Evolutionary conservation across 1,284 basidiomycete species (phyloP).

Genomic region (Mrakiaceae sp.): DNA sequence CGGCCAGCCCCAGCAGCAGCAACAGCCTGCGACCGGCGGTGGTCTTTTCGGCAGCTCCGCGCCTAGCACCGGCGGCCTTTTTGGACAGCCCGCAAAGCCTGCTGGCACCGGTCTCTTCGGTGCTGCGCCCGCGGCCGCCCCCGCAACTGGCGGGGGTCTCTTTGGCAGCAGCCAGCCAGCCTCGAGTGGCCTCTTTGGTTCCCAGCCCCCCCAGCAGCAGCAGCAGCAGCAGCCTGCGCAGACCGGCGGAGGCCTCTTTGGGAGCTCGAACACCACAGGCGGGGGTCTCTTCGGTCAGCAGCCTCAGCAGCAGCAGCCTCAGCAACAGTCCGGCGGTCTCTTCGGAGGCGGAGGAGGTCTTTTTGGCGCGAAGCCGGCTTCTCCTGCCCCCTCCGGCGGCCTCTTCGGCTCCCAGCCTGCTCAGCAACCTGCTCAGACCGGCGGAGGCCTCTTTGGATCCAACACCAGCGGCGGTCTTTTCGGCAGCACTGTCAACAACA

Average conservation of each 20-base stretch:
- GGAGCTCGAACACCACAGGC: constrained; percentile 21
- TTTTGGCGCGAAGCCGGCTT: constrained; percentile 40
- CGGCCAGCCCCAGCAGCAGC: constrained; percentile 18
- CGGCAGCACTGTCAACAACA: constrained; percentile 17
- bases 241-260: constrained; percentile 24
- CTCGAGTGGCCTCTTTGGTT: constrained; percentile 3
- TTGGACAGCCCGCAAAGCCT: constrained; percentile 18
- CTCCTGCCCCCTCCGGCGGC: constrained; percentile 27
- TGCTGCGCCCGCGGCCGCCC: constrained; percentile 11
- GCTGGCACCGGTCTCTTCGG: constrained; percentile 22
- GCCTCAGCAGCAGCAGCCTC: constrained; percentile 19
- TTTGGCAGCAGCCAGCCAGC: constrained; percentile 9
- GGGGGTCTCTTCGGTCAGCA: constrained; percentile 23
- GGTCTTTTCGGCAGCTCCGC: constrained; percentile 15
- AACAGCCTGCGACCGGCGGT: constrained; percentile 21
- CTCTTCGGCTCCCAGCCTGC: constrained; percentile 20
- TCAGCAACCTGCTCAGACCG: constrained; percentile 10
- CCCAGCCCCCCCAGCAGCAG: constrained; percentile 11
- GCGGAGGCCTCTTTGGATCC: constrained; percentile 24
- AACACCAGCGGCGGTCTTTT: constrained; percentile 25
- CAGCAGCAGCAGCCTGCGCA: constrained; percentile 17
- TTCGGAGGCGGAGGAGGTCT: constrained; percentile 36
- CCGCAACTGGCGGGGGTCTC: constrained; percentile 15
- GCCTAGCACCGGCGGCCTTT: constrained; percentile 11
- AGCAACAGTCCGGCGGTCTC: constrained; percentile 26